These are phyloP conservation scores for Metrosideros polymorpha DNA, from an alignment of 441 rosid species.

Conservation along the genomic window DNA sequence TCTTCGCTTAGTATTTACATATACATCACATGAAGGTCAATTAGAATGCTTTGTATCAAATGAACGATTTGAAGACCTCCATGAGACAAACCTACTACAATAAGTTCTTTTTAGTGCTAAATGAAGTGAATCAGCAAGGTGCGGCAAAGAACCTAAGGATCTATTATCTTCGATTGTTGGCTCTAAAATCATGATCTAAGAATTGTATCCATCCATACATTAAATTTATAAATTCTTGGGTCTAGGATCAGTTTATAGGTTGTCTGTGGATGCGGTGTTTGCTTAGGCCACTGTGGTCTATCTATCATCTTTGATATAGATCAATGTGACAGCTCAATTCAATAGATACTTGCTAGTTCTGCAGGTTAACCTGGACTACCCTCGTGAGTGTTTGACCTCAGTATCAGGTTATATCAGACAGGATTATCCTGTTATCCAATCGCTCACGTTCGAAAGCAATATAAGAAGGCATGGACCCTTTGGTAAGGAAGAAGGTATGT, in stretches of 20 bases:
- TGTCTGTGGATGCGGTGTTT: background rate
- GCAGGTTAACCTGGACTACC: background rate
- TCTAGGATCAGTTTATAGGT: background rate
- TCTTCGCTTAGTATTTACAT: background rate
- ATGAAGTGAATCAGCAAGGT: background rate
- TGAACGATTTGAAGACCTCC: too few relatives aligned
- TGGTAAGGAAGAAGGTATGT: background rate
- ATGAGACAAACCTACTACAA: background rate
- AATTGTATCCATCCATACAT: background rate
- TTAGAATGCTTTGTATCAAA: background rate
- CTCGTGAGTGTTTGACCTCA: background rate
- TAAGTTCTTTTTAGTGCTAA: background rate
- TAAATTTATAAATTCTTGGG: background rate
- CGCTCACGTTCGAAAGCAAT: background rate
- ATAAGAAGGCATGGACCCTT: background rate
- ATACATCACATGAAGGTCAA: background rate
- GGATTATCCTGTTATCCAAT: background rate
- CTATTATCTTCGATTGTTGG: background rate
- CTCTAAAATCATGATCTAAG: background rate
- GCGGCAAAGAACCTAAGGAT: background rate
- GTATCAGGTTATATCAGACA: background rate
- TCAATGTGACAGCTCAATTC: background rate
- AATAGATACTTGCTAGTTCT: fast-evolving
- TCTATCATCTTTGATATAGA: background rate
- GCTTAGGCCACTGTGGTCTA: background rate